Percentiles rank a stretch among this genome's conserved stretches.
phyloP scores from a whole-genome alignment of 192 early-diverging fungal genomes.

The Podila epicladia region DNA sequence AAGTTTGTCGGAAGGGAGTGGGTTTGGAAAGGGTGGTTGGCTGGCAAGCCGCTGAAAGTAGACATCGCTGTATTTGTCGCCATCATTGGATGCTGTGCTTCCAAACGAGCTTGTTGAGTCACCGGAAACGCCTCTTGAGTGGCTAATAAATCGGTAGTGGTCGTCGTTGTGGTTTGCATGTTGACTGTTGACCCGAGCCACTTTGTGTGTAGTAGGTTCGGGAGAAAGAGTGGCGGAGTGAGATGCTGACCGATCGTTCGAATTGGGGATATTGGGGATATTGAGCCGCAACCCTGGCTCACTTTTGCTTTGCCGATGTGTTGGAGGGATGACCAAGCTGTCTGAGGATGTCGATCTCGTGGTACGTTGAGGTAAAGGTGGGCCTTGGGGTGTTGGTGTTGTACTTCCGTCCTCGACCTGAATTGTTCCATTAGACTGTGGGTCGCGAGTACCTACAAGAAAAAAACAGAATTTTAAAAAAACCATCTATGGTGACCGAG shows the following conservation, averaged over 20 bases:
- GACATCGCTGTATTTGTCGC: slow-evolving; percentile 38
- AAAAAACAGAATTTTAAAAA: neutral
- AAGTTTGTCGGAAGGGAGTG: slow-evolving; percentile 38
- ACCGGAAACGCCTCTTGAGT: slow-evolving; percentile 51
- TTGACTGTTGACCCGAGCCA: slow-evolving; percentile 21
- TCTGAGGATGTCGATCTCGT: slow-evolving; percentile 17
- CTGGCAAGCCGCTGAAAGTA: slow-evolving; percentile 54
- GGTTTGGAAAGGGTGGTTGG: slow-evolving; percentile 20
- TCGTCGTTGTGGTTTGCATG: slow-evolving; percentile 20
- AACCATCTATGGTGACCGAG: neutral
- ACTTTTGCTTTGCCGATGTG: slow-evolving; percentile 31
- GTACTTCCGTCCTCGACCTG: neutral
- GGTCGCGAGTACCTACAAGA: neutral
- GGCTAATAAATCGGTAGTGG: slow-evolving; percentile 37
- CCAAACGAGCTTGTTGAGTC: slow-evolving; percentile 52
- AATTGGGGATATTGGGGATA: slow-evolving; percentile 14
- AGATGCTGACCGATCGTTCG: slow-evolving; percentile 1
- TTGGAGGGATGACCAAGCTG: slow-evolving; percentile 14
- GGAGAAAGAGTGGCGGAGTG: slow-evolving; percentile 11
- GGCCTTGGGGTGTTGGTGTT: neutral
- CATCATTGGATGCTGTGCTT: slow-evolving; percentile 39
- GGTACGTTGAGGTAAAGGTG: neutral
- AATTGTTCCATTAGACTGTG: too few species aligned
- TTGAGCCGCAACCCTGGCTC: slow-evolving; percentile 33
- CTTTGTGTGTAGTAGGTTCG: slow-evolving; percentile 10